phyloP scores from a whole-genome alignment of 768 basidiomycete species.

The Mrakia blollopis region DNA sequence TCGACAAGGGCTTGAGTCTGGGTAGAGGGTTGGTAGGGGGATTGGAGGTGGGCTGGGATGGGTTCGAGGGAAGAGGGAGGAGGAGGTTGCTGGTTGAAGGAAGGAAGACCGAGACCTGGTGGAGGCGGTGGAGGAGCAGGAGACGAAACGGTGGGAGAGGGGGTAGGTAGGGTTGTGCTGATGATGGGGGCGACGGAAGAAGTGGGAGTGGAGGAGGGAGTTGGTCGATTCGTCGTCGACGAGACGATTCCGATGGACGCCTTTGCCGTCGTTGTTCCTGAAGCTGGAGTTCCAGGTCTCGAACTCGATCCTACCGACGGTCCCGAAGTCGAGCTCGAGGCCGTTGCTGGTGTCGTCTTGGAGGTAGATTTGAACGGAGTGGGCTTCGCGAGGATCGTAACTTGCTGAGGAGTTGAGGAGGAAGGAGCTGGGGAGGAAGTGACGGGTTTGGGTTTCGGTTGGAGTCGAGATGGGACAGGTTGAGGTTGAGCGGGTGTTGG shows the following conservation, averaged over 20 bases:
- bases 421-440: constrained; percentile 23
- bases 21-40: constrained; percentile 72
- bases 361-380: constrained; percentile 26
- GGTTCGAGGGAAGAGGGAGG: constrained; percentile 6
- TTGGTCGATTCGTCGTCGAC: constrained; percentile 9
- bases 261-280: constrained; percentile 17
- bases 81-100: constrained; percentile 8
- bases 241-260: constrained; percentile 12
- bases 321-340: constrained; percentile 5
- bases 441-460: constrained; percentile 7
- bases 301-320: background rate
- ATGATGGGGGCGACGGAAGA: background rate
- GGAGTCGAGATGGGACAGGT: background rate
- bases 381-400: constrained; percentile 29
- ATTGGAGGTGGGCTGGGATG: constrained; percentile 1
- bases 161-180: background rate
- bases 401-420: constrained; percentile 15
- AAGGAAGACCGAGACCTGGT: constrained; percentile 6
- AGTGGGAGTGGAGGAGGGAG: constrained; percentile 1
- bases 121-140: constrained; percentile 17
- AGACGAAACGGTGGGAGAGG: background rate
- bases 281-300: constrained; percentile 20
- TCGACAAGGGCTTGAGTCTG: constrained; percentile 79
- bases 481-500: background rate
- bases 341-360: constrained; percentile 19